phyloP scores from a whole-genome alignment of 805 yeast species.

The Barnettozyma siamensis region DNA sequence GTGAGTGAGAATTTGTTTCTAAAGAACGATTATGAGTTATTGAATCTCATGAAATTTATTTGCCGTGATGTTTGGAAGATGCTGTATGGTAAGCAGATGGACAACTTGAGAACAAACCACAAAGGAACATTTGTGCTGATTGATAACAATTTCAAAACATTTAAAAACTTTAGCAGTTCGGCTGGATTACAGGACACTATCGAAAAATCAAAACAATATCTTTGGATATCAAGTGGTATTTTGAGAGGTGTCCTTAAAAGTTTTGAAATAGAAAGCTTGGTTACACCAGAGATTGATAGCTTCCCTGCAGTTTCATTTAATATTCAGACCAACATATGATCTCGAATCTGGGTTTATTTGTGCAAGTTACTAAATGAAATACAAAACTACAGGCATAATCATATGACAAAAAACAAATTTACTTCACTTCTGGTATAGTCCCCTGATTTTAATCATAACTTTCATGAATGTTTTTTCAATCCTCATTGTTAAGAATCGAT shows the following conservation, averaged over 20 bases:
- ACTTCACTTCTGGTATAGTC: neutral
- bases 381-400: no score
- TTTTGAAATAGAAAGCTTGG: conserved; percentile 61
- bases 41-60: conserved; percentile 85
- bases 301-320: conserved; percentile 70
- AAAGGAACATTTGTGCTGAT: conserved; percentile 76
- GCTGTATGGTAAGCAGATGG: conserved; percentile 81
- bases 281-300: conserved; percentile 55
- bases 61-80: conserved; percentile 89
- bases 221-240: conserved; percentile 73
- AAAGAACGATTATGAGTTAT: conserved; percentile 47
- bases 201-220: conserved; percentile 39
- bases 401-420: neutral
- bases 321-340: conserved; percentile 48
- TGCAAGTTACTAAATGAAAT: no score
- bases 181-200: conserved; percentile 39
- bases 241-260: conserved; percentile 67
- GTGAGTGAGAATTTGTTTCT: conserved; percentile 39
- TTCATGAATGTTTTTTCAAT: neutral
- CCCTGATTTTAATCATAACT: neutral
- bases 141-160: conserved; percentile 56
- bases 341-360: no score
- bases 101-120: conserved; percentile 88
- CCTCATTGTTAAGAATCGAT: conserved; percentile 29
- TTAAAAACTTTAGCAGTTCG: conserved; percentile 44